Evolutionary conservation across 805 yeast species (phyloP).

Genomic region (Dipodascus geniculatus): DNA sequence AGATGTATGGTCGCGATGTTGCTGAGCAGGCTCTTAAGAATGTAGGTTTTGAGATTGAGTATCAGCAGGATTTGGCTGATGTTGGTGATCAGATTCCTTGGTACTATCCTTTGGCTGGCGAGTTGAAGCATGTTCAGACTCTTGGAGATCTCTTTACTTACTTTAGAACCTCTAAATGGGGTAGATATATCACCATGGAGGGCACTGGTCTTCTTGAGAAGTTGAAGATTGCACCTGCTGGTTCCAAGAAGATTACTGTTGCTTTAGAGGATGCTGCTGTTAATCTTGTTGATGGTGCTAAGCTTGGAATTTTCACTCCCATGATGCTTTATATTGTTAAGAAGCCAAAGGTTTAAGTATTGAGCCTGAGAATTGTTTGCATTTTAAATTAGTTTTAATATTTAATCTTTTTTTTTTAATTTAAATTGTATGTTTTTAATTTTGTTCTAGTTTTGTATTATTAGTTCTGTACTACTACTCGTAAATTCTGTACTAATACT

Average conservation of each 20-base stretch:
- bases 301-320: constrained; percentile 83
- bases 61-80: constrained; percentile 74
- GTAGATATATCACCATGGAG: constrained; percentile 76
- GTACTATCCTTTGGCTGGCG: constrained; percentile 96
- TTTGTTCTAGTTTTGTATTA: constrained; percentile 1
- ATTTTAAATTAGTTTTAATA: not conserved
- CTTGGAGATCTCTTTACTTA: constrained; percentile 69
- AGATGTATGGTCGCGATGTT: constrained; percentile 78
- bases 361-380: constrained; percentile 35
- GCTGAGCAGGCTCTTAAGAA: constrained; percentile 77
- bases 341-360: too few relatives aligned
- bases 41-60: constrained; percentile 78
- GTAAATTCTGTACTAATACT: not conserved
- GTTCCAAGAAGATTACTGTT: constrained; percentile 75
- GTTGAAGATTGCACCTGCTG: constrained; percentile 84
- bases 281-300: constrained; percentile 88
- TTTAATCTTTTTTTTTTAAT: constrained; percentile 3
- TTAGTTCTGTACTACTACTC: not conserved
- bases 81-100: constrained; percentile 79
- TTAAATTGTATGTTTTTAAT: not conserved
- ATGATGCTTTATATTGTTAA: constrained; percentile 89
- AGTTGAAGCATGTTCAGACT: constrained; percentile 76
- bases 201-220: constrained; percentile 74
- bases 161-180: constrained; percentile 76
- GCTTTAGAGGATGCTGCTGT: constrained; percentile 97